These are phyloP conservation scores for Urochloa ruziziensis DNA, from an alignment of 176 grass and related monocot species.

Conservation along the genomic window DNA sequence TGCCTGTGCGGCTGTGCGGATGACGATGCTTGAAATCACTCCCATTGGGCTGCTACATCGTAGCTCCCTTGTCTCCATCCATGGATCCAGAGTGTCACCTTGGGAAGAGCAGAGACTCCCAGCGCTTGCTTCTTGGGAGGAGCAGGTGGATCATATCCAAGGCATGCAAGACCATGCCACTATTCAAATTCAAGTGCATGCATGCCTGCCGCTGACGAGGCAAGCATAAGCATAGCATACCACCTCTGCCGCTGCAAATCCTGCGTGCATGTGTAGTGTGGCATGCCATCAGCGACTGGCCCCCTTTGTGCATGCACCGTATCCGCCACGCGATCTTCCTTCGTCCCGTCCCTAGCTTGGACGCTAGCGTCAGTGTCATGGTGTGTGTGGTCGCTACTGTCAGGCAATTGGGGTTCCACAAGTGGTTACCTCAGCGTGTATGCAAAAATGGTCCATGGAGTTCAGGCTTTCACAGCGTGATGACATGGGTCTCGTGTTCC, in stretches of 20 bases:
- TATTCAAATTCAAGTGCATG: background rate
- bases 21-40: background rate
- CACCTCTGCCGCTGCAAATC: background rate
- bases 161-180: background rate
- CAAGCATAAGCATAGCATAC: background rate
- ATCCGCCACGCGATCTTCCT: constrained; percentile 34
- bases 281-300: background rate
- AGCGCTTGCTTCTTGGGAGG: background rate
- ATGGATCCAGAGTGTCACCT: background rate
- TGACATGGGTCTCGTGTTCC: background rate
- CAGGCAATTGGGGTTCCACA: constrained; percentile 24
- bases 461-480: background rate
- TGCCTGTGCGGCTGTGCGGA: background rate
- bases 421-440: background rate
- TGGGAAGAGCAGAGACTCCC: background rate
- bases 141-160: background rate
- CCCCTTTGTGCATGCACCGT: constrained; percentile 24
- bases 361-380: background rate
- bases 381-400: background rate
- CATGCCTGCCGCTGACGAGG: background rate
- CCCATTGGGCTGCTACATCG: background rate
- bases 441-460: background rate
- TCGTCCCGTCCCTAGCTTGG: constrained; percentile 22
- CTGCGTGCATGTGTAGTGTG: background rate
- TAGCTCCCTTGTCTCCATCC: background rate